A percentile compares a stretch with the other conserved stretches of the same genome.
These are phyloP conservation scores for Fusarium musae DNA, from an alignment of 2,329 filamentous ascomycete species.

Conservation along the genomic window DNA sequence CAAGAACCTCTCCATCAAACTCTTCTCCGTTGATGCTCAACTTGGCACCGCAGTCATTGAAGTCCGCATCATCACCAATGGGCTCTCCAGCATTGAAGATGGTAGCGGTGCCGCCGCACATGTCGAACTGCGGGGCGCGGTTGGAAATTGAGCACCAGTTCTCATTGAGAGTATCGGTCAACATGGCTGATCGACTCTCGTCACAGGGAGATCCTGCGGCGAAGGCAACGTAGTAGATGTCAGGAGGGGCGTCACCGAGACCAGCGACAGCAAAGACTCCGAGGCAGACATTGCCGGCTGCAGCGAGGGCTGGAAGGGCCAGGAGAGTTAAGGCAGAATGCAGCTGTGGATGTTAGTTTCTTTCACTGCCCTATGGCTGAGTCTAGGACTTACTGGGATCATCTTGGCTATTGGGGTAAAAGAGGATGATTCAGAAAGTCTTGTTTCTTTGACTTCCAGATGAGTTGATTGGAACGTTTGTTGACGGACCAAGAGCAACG, in stretches of 20 bases:
- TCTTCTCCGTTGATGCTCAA: neutral
- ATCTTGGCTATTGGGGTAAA: rapidly evolving
- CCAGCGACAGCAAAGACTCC: neutral
- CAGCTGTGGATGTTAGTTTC: neutral
- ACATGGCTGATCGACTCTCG: neutral
- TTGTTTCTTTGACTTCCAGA: neutral
- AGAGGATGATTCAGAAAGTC: neutral
- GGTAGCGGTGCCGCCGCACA: neutral
- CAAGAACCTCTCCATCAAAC: neutral
- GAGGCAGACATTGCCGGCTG: neutral
- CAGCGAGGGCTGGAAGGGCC: neutral
- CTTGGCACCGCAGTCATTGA: neutral
- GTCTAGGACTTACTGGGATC: neutral
- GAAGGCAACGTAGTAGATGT: neutral
- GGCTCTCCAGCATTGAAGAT: neutral
- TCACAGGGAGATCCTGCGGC: neutral
- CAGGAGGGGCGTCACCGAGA: neutral
- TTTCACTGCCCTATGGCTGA: rapidly evolving
- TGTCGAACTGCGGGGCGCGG: neutral
- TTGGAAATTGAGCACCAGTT: neutral
- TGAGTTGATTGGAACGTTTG: rapidly evolving
- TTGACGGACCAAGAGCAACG: rapidly evolving
- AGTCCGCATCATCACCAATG: neutral
- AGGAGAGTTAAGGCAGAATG: rapidly evolving
- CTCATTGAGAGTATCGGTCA: neutral